These are phyloP conservation scores for Phytophthora europaea DNA, from an alignment of 352 stramenopile genomes.

Conservation along the genomic window DNA sequence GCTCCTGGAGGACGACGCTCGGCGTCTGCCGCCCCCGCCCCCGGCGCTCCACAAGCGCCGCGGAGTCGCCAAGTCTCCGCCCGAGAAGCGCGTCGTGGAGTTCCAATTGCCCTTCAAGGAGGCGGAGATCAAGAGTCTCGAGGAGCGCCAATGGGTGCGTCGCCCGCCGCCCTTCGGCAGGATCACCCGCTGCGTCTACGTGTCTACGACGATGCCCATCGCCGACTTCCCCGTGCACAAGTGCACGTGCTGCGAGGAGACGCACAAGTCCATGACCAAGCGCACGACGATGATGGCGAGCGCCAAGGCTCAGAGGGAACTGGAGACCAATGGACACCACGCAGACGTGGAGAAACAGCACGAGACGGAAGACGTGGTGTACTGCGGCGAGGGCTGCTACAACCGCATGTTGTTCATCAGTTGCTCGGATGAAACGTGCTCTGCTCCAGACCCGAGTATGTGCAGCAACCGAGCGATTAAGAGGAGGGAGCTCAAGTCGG, in stretches of 20 bases:
- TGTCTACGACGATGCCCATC: constrained; percentile 66
- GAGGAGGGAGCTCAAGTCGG: constrained; percentile 69
- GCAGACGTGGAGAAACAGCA: constrained; percentile 30
- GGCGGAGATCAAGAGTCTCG: constrained; percentile 42
- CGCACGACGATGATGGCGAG: constrained; percentile 64
- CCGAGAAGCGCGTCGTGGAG: constrained; percentile 24
- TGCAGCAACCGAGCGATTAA: constrained; percentile 85
- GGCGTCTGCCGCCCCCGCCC: constrained; percentile 17
- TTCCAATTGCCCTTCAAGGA: constrained; percentile 57
- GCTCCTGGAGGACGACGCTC: constrained; percentile 38
- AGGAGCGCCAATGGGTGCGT: constrained; percentile 59
- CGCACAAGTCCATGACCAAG: constrained; percentile 58
- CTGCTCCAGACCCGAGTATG: constrained; percentile 65
- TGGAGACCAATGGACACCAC: constrained; percentile 8
- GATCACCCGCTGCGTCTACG: constrained; percentile 80
- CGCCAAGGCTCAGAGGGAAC: constrained; percentile 43
- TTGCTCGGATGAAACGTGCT: constrained; percentile 84
- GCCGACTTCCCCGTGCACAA: constrained; percentile 76
- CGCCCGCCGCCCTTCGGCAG: constrained; percentile 70
- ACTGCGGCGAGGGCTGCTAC: constrained; percentile 81
- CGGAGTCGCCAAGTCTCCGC: neutral
- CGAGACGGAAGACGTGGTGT: constrained; percentile 19
- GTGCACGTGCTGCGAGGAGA: constrained; percentile 76
- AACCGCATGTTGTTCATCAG: constrained; percentile 90
- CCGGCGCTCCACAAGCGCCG: constrained; percentile 17